Conservation (phyloP, 2,329 filamentous ascomycete genomes). For the Nemania sp. region DNA sequence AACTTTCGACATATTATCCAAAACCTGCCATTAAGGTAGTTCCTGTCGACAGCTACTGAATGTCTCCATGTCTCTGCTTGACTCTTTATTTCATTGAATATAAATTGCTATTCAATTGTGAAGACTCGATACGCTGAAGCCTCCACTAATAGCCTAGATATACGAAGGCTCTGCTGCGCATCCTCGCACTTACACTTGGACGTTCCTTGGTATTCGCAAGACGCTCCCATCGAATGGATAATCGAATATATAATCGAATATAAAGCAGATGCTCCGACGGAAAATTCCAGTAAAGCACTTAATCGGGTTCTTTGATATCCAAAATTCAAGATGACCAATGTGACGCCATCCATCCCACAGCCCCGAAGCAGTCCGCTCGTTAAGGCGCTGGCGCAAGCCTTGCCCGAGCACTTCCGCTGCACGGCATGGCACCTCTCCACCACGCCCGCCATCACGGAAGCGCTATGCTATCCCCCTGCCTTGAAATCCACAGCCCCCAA, state of each 20-base stretch:
- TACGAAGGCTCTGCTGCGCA: no score
- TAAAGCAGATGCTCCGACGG: no score
- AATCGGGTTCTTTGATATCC: background rate
- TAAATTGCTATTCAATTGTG: no score
- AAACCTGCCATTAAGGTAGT: no score
- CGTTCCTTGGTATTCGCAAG: no score
- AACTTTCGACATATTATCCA: no score
- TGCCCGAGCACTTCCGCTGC: constrained; percentile 63
- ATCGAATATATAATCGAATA: background rate
- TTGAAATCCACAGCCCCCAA: constrained; percentile 41
- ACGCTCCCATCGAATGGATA: background rate
- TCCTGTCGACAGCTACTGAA: no score
- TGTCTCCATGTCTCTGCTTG: no score
- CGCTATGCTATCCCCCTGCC: constrained; percentile 80
- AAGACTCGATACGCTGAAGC: no score
- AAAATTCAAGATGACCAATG: constrained; percentile 24
- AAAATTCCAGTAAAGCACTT: background rate
- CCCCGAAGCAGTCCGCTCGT: constrained; percentile 40
- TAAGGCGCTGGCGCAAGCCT: constrained; percentile 51
- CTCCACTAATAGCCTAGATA: no score
- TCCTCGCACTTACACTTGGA: no score
- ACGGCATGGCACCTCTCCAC: constrained; percentile 87
- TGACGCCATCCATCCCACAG: constrained; percentile 14
- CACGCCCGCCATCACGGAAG: constrained; percentile 71
- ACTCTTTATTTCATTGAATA: no score